Conservation (phyloP, 139 green algal species). For the Coelastrella sp. region DNA sequence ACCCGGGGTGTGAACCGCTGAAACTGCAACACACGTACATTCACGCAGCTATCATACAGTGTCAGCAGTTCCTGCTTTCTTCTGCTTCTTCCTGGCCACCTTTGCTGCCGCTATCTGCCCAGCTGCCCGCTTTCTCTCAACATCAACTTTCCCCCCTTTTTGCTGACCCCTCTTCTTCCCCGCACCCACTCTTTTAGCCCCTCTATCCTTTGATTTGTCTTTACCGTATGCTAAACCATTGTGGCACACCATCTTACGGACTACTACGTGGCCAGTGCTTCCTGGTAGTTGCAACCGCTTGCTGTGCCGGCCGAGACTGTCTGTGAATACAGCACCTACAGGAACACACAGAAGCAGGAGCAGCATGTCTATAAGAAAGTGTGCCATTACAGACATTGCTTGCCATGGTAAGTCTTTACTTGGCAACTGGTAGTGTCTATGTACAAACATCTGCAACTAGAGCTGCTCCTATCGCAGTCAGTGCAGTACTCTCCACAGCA, state of each 20-base stretch:
- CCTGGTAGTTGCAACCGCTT: constrained; percentile 23
- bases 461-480: too few relatives aligned
- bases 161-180: background rate
- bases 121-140: background rate
- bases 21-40: too few relatives aligned
- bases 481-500: too few relatives aligned
- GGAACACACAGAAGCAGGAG: background rate
- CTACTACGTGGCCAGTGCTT: constrained; percentile 1
- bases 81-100: constrained; percentile 20
- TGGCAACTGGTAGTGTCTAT: too few relatives aligned
- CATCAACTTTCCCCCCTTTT: background rate
- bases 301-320: constrained; percentile 48
- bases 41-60: too few relatives aligned
- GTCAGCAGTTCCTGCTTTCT: background rate
- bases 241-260: constrained; percentile 59
- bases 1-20: too few relatives aligned
- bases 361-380: too few relatives aligned
- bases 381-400: too few relatives aligned
- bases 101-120: background rate
- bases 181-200: background rate
- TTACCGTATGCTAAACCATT: constrained; percentile 45
- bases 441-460: too few relatives aligned
- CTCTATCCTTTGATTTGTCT: constrained; percentile 3
- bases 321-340: constrained; percentile 34
- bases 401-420: too few relatives aligned